Percentiles rank a stretch among this genome's conserved stretches.
phyloP scores from a whole-genome alignment of 441 rosid species.

The Erodium texanum region DNA sequence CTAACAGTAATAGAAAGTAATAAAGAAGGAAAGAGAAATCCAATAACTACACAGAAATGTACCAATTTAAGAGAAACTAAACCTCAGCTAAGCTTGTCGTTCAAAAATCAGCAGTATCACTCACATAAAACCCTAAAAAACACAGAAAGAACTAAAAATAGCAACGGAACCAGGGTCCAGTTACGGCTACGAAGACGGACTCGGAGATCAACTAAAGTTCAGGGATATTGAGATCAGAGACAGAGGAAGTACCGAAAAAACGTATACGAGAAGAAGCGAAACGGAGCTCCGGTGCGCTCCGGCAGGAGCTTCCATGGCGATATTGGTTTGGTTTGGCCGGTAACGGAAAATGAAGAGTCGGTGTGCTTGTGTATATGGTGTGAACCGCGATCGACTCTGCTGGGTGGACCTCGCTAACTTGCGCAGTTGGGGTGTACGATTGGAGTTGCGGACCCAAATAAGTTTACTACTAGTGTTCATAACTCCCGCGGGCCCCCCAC shows the following conservation, averaged over 20 bases:
- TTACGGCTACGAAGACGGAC: neutral
- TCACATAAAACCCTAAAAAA: neutral
- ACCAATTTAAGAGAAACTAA: neutral
- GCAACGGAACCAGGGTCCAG: neutral
- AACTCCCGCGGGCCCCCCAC: neutral
- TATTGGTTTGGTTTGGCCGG: neutral
- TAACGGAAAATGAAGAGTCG: constrained; percentile 7
- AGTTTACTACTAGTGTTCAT: neutral
- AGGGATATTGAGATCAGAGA: neutral
- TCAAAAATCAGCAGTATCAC: neutral
- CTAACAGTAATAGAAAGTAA: neutral
- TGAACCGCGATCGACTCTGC: neutral
- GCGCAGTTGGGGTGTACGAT: neutral
- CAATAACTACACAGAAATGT: neutral
- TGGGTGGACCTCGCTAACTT: neutral
- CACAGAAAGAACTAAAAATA: neutral
- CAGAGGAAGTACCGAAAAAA: constrained; percentile 18
- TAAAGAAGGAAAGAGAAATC: neutral
- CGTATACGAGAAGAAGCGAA: constrained; percentile 11
- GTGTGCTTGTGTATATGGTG: neutral
- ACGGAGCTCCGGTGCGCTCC: neutral
- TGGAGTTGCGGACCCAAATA: neutral
- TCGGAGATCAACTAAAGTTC: neutral
- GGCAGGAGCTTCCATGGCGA: constrained; percentile 14
- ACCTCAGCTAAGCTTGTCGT: neutral